Percentiles rank a stretch among this genome's conserved stretches.
phyloP scores from a whole-genome alignment of 441 rosid species.

The Gossypium trilobum region DNA sequence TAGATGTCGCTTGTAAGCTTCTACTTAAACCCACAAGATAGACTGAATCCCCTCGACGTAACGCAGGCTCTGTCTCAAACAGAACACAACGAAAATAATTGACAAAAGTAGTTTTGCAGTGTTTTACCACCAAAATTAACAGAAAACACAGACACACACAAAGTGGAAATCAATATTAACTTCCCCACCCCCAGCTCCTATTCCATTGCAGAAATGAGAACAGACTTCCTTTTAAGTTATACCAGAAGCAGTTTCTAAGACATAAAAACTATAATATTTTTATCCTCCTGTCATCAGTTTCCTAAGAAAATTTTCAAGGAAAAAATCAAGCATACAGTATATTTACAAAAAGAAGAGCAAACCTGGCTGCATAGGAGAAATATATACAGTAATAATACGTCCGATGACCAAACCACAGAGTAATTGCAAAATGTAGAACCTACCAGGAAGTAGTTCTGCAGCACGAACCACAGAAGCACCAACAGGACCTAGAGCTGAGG shows the following conservation, averaged over 20 bases:
- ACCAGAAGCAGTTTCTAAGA: not conserved
- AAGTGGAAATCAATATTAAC: slow-evolving; percentile 7
- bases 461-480: slow-evolving; percentile 76
- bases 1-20: slow-evolving; percentile 81
- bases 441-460: slow-evolving; percentile 89
- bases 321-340: not conserved
- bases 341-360: not conserved
- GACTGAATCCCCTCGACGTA: slow-evolving; percentile 83
- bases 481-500: slow-evolving; percentile 62
- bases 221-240: not conserved
- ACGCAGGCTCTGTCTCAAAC: slow-evolving; percentile 58
- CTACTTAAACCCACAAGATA: slow-evolving; percentile 84
- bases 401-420: not conserved
- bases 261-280: not conserved
- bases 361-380: not conserved
- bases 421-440: slow-evolving; percentile 19
- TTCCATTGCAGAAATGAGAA: not conserved
- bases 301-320: not conserved
- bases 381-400: not conserved
- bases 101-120: not conserved
- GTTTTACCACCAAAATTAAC: not conserved
- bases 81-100: slow-evolving; percentile 8
- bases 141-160: not conserved
- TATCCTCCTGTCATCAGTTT: not conserved
- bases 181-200: not conserved